Evolutionary conservation across 192 early-diverging fungal genomes (phyloP), one percentile per base, ranked within the genome.

Genomic region (Entophlyctis luteolus): DNA sequence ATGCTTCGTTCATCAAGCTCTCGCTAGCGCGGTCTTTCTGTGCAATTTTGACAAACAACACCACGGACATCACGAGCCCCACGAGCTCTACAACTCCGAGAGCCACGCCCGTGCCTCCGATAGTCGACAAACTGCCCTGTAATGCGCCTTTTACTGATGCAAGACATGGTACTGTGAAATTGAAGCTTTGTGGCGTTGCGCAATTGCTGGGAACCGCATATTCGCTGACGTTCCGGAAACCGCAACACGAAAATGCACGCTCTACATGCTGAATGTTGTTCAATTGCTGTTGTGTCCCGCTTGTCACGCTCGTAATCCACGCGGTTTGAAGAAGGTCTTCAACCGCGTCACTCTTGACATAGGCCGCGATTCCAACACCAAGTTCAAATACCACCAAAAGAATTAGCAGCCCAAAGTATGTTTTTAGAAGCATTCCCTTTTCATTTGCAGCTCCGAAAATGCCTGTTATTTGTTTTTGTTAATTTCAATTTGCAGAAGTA

Each of bases 261-360:
- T 66, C 63, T 4, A 66, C 63, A 20, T 55, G 63, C 35, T 55
- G 63, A 28, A 66, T 48, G 25, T 69, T 69, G 39, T n/a, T 36
- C 2, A 59, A 42, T 1, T 29, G 18, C 22, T 59, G 55, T 18
- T 31, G 10, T 45, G 47, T 66, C 1, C 35, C 34, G 50, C 32
- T 37, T 8, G 35, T 33, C 33, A 49, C 58, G n/a, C 72, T 74
- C 62, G 83, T 83, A 63, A 88, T 87, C 94, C 94, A 96, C 22
- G 82, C 73, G 70, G 86, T 84, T 8, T 86, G 77, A 29, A 93
- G 66, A 23, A 92, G 79, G 29, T 87, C 82, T 20, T 80, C 76
- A 48, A 96, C 76, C 10, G 34, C 67, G 59, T 77, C 73, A 27
- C 70, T 62, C 48, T 84, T 80, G 20, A 74, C 59, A 48, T 84